Base-by-base conservation (phyloP, 768 basidiomycete genomes). In the Suillus weaverae region DNA sequence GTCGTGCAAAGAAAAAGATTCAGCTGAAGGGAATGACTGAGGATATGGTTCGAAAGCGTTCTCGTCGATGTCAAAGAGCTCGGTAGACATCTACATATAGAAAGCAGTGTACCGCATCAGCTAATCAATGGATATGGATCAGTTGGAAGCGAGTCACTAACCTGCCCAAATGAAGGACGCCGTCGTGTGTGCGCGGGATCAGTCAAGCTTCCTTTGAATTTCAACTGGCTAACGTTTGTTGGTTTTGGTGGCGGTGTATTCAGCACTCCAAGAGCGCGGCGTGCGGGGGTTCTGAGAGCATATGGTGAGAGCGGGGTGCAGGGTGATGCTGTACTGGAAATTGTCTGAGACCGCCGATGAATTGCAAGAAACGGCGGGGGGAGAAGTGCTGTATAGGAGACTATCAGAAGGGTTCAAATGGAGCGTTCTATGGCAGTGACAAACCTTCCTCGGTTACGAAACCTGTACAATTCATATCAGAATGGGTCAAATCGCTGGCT, bases 51-150 rank as follows among this genome's bases (percentile, higher is more conserved):
- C 86, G 69, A 84, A 84, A 64, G 86, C 85, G 70, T 88, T 86
- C 74, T 91, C 90, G 69, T 90, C 86, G 66, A 92, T 91, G 70
- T 91, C 88, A 72, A 89, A 91, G 63, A 91, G 78, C 43, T 90
- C 85, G 68, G 70, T 81, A 78, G 71, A 82, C 77, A 69, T 82
- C 83, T 71, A 75, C 75, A 64, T 67, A 67, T 67, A 56, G 66
- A 41, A 62, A 26, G 48, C 56, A 63, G 41, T 41, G 22, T 33
- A 55, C 51, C 69, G 67, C 68, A 70, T 69, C 64, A 73, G 48
- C 55, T 66, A 65, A 63, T 70, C 67, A 62, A 62, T 11, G 39
- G 57, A 13, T 61, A 64, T 63, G 55, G 35, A 64, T 54, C 53
- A 43, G 22, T 16, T 46, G 51, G 50, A 60, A 64, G n/a, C 43